Evolutionary conservation across 164 flowering plant genomes (phyloP).

Genomic region (Paratinospora sagittata): DNA sequence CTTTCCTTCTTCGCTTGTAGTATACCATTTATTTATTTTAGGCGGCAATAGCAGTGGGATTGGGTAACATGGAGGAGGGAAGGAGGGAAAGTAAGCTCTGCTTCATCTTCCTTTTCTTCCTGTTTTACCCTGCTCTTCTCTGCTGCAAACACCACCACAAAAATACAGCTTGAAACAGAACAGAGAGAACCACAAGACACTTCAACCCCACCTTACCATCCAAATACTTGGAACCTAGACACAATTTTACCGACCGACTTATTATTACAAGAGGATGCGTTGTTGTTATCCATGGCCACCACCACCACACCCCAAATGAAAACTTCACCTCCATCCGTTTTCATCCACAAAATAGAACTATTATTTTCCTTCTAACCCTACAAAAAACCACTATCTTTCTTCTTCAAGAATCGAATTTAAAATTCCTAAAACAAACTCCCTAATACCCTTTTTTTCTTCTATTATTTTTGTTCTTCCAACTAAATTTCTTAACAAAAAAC

Average conservation of each 20-base stretch:
- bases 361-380: not conserved
- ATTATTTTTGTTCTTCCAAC: not conserved
- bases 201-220: not conserved
- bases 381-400: not conserved
- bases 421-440: not conserved
- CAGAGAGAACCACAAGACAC: not conserved
- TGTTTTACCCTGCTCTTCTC: not conserved
- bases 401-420: not conserved
- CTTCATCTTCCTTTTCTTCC: not conserved
- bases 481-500: not conserved
- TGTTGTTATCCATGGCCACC: not conserved
- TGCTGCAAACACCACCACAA: not conserved
- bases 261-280: not conserved
- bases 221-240: not conserved
- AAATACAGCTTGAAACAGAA: not conserved
- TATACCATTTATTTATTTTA: no score
- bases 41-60: no score
- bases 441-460: not conserved
- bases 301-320: not conserved
- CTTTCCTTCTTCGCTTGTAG: not conserved
- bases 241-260: not conserved
- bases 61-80: no score
- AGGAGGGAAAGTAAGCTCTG: no score
- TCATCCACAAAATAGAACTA: conserved; percentile 2
- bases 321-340: not conserved